Conservation (phyloP, 202 grass and related monocot species). For the Digitaria exilis region DNA sequence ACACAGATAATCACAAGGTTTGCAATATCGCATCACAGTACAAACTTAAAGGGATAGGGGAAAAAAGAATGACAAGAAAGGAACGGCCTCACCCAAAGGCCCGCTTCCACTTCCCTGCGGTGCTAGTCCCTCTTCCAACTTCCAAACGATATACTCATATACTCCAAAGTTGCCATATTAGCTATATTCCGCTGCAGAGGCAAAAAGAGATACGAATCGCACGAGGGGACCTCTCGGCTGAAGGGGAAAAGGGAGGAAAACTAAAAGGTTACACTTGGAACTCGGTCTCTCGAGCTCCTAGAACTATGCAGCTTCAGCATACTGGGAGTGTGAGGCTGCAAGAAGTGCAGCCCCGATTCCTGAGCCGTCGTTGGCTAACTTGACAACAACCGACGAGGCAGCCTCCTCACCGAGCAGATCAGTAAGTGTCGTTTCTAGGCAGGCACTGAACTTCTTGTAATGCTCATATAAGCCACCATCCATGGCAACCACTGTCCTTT, state of each 20-base stretch:
- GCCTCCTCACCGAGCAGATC: slow-evolving; percentile 76
- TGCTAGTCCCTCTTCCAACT: slow-evolving; percentile 35
- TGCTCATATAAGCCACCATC: slow-evolving; percentile 94
- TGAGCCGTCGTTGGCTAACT: slow-evolving; percentile 87
- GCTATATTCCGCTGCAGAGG: slow-evolving; percentile 45
- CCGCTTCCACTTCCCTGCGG: slow-evolving; percentile 39
- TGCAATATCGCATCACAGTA: slow-evolving; percentile 30
- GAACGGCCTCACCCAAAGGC: slow-evolving; percentile 45
- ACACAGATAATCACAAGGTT: slow-evolving; percentile 37
- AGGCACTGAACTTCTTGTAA: slow-evolving; percentile 84
- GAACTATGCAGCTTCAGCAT: slow-evolving; percentile 52
- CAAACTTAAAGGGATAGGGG: slow-evolving; percentile 31
- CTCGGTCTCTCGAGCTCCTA: slow-evolving; percentile 21
- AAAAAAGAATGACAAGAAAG: slow-evolving; percentile 42
- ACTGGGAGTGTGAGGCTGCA: slow-evolving; percentile 89
- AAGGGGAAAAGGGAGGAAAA: neutral
- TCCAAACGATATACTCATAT: neutral
- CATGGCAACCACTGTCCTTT: slow-evolving; percentile 69
- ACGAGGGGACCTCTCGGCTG: slow-evolving; percentile 1
- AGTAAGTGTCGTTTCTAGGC: slow-evolving; percentile 60
- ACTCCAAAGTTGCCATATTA: slow-evolving; percentile 40
- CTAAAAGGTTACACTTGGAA: slow-evolving; percentile 16
- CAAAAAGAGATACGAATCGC: slow-evolving; percentile 9
- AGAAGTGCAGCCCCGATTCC: slow-evolving; percentile 88
- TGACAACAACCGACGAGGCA: slow-evolving; percentile 67